phyloP scores from a whole-genome alignment of 352 stramenopile species.

The Phytophthora colocasiae region DNA sequence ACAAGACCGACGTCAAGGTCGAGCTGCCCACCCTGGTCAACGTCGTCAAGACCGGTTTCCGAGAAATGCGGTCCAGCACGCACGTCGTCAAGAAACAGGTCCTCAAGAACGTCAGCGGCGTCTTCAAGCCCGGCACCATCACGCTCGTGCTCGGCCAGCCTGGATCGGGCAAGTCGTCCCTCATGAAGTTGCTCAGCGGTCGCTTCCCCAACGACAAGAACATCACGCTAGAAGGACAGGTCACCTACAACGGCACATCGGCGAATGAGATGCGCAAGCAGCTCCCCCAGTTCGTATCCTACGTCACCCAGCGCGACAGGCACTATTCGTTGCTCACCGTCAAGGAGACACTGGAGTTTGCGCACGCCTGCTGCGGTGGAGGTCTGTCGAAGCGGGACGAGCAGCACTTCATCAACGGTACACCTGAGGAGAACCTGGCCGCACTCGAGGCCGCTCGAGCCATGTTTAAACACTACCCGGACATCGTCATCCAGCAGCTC shows the following conservation, averaged over 20 bases:
- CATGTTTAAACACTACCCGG: constrained; percentile 41
- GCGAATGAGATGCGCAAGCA: constrained; percentile 1
- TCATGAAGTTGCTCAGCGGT: constrained; percentile 23
- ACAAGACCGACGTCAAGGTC: constrained; percentile 13
- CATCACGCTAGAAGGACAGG: constrained; percentile 39
- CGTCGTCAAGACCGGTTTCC: constrained; percentile 20
- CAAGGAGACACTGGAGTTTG: constrained; percentile 64
- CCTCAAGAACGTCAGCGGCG: constrained; percentile 14
- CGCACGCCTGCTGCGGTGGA: constrained; percentile 15
- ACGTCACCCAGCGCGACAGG: constrained; percentile 44
- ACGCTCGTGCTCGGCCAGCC: constrained; percentile 16
- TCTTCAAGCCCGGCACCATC: constrained; percentile 19
- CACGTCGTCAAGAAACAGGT: constrained; percentile 36
- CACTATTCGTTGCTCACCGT: constrained; percentile 52
- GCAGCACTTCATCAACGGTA: not conserved
- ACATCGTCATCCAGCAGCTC: constrained; percentile 54
- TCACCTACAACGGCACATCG: constrained; percentile 49
- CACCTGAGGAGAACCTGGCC: constrained; percentile 39
- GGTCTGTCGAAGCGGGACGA: not conserved
- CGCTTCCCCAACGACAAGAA: constrained; percentile 41
- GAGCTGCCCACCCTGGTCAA: constrained; percentile 26
- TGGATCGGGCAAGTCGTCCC: constrained; percentile 17
- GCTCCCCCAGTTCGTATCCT: constrained; percentile 44
- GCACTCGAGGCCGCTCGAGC: constrained; percentile 34
- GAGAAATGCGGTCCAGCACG: constrained; percentile 34